These are phyloP conservation scores for Fimicolochytrium jonesii DNA, from an alignment of 192 early-diverging fungal genomes.

Conservation along the genomic window DNA sequence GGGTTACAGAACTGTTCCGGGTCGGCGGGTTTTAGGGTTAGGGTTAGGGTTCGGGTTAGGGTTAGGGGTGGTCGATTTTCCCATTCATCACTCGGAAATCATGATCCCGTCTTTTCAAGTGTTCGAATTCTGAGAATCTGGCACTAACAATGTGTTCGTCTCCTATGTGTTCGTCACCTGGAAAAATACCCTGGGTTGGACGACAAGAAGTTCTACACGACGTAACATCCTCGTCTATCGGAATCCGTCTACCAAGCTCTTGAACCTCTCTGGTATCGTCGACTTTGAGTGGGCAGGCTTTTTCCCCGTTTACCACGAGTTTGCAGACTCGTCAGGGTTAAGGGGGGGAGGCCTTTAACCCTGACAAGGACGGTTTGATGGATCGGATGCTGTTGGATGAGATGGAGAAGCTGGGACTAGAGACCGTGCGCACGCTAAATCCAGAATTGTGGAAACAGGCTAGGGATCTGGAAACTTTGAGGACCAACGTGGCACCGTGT, in stretches of 20 bases:
- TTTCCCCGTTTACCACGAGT: constrained; percentile 1
- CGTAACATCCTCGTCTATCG: constrained; percentile 1
- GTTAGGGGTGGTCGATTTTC: too few species aligned
- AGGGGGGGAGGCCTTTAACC: constrained; percentile 1
- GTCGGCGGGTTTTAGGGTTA: too few species aligned
- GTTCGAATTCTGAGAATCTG: too few species aligned
- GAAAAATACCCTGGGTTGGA: neutral
- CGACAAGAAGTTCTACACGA: neutral
- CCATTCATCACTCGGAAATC: too few species aligned
- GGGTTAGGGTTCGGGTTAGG: too few species aligned
- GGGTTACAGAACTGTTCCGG: too few species aligned
- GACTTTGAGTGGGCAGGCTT: constrained; percentile 4
- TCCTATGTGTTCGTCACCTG: too few species aligned
- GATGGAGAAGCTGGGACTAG: constrained; percentile 2
- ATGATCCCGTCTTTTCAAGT: too few species aligned
- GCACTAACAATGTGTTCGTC: too few species aligned
- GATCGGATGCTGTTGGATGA: neutral
- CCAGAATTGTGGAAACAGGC: neutral
- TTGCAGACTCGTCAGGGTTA: neutral
- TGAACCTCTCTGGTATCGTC: constrained; percentile 1
- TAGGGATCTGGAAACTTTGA: neutral
- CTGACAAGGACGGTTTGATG: neutral
- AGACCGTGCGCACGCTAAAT: neutral
- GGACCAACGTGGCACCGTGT: constrained; percentile 3
- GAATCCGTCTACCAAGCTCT: neutral